Base-by-base conservation (phyloP, 1,284 basidiomycete species). In the Pisolithus thermaeus region DNA sequence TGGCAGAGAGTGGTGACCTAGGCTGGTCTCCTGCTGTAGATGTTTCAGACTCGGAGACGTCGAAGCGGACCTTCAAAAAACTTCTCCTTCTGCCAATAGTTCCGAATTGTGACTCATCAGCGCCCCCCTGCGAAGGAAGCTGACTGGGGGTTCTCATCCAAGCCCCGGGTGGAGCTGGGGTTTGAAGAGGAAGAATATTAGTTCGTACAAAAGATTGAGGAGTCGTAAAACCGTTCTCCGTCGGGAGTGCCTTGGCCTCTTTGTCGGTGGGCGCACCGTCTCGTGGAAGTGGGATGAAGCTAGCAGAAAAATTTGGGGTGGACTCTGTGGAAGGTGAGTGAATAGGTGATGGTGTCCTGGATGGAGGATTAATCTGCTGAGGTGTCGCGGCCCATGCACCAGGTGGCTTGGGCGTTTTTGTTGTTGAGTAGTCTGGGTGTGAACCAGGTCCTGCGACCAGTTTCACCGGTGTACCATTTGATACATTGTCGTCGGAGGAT, bases 351-450 rank as follows among this genome's bases (percentile, higher is more conserved):
- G 54, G 45, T 12, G 51, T 44, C 43, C 50, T 57, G 48, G 44
- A 55, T 30, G 53, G 42, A 1, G 46, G 35, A 39, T 60, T 64
- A 23, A 58, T 52, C 42, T 72, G 73, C 2, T 71, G 67, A 28
- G 84, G 83, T 7, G 83, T 86, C 12, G 73, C 64, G n/a, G 72
- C 62, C 85, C 84, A 89, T 38, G 76, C 83, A 27, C 87, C 86
- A 32, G 85, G 85, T 14, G 82, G 81, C 57, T 72, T 75, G 1
- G 83, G 83, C n/a, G 83, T 86, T 66, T 84, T 84, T 56, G 72
- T 66, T 25, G 68, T 54, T 0, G 74, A 75, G 14, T 69, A 58
- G 47, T 73, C 60, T 22, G 57, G 53, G 42, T 53, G 53, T 27
- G 51, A 52, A 28, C 53, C 56, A 61, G 56, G 53, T 59, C 65